Conservation (phyloP, 1,284 basidiomycete species). For the Entoloma clypeatum region DNA sequence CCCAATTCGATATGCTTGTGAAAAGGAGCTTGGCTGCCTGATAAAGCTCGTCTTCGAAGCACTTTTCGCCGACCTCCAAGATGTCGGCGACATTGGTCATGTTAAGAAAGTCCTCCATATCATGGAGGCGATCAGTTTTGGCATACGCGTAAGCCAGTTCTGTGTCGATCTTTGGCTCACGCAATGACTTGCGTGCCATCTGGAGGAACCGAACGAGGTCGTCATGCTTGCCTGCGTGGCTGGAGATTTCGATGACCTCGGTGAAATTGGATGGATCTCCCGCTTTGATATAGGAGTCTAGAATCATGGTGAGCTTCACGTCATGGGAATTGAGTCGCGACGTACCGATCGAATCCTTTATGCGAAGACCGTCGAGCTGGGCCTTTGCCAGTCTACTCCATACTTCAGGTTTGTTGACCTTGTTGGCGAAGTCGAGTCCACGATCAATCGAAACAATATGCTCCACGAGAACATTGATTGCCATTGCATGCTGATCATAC, state of each 20-base stretch:
- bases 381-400: slow-evolving; percentile 98
- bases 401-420: slow-evolving; percentile 94
- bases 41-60: slow-evolving; percentile 98
- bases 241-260: slow-evolving; percentile 97
- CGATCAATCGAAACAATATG: slow-evolving; percentile 98
- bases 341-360: slow-evolving; percentile 95
- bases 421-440: slow-evolving; percentile 93
- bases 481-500: slow-evolving; percentile 88
- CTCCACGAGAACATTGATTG: slow-evolving; percentile 97
- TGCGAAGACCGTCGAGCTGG: slow-evolving; percentile 97
- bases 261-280: slow-evolving; percentile 94
- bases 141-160: slow-evolving; percentile 96
- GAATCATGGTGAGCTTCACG: slow-evolving; percentile 3
- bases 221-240: slow-evolving; percentile 96
- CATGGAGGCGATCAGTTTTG: slow-evolving; percentile 94
- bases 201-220: slow-evolving; percentile 97
- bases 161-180: slow-evolving; percentile 98
- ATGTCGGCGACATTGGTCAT: slow-evolving; percentile 99
- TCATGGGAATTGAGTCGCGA: not conserved
- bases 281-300: slow-evolving; percentile 98
- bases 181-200: slow-evolving; percentile 98
- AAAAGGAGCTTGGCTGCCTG: slow-evolving; percentile 96
- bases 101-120: slow-evolving; percentile 99
- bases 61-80: slow-evolving; percentile 96
- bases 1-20: slow-evolving; percentile 98